Base-by-base conservation (phyloP, 176 grass and related monocot species). In the Aechmea fasciata region DNA sequence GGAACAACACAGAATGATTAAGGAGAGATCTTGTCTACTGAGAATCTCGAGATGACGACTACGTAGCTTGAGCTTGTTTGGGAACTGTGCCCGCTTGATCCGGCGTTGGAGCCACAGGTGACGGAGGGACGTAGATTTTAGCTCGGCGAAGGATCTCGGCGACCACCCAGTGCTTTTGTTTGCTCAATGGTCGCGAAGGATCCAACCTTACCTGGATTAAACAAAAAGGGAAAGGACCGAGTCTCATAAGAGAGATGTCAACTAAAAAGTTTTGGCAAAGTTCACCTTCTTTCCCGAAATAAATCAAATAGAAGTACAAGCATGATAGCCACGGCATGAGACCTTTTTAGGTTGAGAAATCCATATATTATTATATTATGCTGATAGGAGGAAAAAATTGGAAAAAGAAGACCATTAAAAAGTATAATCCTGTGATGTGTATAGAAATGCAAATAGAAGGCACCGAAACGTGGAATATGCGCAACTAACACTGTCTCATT, bases 121-220 rank as follows among this genome's bases (percentile, higher is more conserved):
- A 55, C 62, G 78, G 83, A 24, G 78, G 76, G 63, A 82, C 74
- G 81, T 89, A 90, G 29, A 92, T n/a, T 90, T 84, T 96, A 33
- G 88, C 92, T 83, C 81, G 91, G 3, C 73, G 83, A 84, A 96
- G 73, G 70, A 96, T 87, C 73, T 96, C 88, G 23, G 88, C 85
- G 59, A 91, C 85, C 51, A 83, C 74, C 86, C 81, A 91, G 67
- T 89, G 72, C 79, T 87, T 96, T 55, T 59, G 74, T 84, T 76
- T 92, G 85, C 92, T 96, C 75, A 92, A 75, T 24, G 92, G 92
- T 81, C 92, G 89, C 24, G 85, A 92, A 73, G 81, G 75, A 81
- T 96, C 86, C 81, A 99, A 72, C 47, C 74, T 87, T 64, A 99
- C 87, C 89, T 93, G 87, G 22, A 18, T 61, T 10, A 61, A 61